Evolutionary conservation across 2,329 filamentous ascomycete genomes (phyloP).

Genomic region (Diaporthe ampelina): DNA sequence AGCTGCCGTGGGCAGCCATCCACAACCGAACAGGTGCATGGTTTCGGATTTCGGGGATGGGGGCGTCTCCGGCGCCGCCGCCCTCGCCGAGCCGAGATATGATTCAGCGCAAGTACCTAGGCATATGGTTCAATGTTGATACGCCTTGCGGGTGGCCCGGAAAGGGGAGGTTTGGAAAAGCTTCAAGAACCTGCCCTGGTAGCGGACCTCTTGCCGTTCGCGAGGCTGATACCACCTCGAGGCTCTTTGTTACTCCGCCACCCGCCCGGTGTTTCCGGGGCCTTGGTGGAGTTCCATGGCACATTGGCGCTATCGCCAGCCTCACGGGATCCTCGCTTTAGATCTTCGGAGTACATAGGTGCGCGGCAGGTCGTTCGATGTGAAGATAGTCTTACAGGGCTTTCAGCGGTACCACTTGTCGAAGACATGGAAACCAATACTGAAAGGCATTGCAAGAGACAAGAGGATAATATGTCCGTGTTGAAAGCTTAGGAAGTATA

Average conservation of each 20-base stretch:
- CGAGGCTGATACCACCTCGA: neutral
- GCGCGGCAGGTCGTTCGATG: neutral
- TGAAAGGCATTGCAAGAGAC: neutral
- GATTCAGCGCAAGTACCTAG: neutral
- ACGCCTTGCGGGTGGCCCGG: neutral
- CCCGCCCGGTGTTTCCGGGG: conserved; percentile 3
- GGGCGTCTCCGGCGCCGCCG: neutral
- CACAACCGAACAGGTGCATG: neutral
- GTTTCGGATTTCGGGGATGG: conserved; percentile 9
- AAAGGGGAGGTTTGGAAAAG: neutral
- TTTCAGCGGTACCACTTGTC: neutral
- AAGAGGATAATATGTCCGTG: neutral
- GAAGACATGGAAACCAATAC: neutral
- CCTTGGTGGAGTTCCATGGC: neutral
- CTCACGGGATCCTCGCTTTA: neutral
- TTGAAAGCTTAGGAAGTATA: neutral
- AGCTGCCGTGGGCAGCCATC: neutral
- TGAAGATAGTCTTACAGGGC: neutral
- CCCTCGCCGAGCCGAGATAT: neutral
- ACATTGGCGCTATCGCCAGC: neutral
- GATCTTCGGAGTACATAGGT: neutral
- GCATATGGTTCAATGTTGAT: no score
- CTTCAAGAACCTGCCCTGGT: neutral
- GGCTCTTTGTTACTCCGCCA: neutral
- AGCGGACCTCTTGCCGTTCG: neutral